Evolutionary conservation across 2,329 filamentous ascomycete species (phyloP).

Genomic region (Ciborinia camelliae): DNA sequence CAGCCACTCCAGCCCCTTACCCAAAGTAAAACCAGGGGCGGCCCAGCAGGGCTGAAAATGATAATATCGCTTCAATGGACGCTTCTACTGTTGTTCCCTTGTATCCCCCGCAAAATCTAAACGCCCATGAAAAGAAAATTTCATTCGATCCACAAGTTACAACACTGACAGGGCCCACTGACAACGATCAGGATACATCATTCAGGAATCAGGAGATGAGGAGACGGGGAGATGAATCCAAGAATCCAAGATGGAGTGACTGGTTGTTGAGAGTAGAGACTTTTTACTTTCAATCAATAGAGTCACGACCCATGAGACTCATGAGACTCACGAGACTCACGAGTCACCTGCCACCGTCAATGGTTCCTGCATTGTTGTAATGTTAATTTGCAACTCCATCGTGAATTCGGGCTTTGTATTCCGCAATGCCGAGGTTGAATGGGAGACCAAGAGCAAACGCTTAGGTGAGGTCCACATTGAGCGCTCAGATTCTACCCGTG

Average conservation of each 20-base stretch:
- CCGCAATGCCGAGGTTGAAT: slow-evolving; percentile 7
- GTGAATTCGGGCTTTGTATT: background rate
- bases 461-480: background rate
- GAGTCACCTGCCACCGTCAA: slow-evolving; percentile 12
- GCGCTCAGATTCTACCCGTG: background rate
- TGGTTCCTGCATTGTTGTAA: background rate
- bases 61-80: background rate
- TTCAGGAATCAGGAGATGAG: background rate
- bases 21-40: background rate
- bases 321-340: too few species aligned
- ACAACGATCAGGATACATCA: background rate
- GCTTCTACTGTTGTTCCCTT: background rate
- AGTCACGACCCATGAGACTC: too few species aligned
- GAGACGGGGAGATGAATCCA: too few species aligned
- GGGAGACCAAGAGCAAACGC: background rate
- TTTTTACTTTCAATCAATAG: background rate
- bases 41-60: slow-evolving; percentile 10
- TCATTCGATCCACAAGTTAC: slow-evolving; percentile 10
- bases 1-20: background rate
- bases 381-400: background rate
- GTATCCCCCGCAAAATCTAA: slow-evolving; percentile 11
- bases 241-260: slow-evolving; percentile 5
- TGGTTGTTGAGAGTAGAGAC: background rate
- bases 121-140: slow-evolving; percentile 11
- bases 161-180: background rate